Base-by-base conservation (phyloP, 805 yeast genomes). In the Ascoidea tarda region DNA sequence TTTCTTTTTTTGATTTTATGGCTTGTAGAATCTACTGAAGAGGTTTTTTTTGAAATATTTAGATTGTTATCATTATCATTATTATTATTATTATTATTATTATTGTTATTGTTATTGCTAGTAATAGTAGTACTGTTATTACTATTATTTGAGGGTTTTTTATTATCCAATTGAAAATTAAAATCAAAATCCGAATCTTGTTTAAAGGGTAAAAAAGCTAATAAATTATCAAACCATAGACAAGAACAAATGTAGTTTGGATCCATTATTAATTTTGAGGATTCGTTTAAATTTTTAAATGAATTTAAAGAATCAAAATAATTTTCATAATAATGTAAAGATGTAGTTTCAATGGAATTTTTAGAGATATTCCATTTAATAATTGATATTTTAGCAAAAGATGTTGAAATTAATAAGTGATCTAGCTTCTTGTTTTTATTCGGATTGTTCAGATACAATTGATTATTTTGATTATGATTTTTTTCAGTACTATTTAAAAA, bases 301-400 rank as follows among this genome's bases (percentile, higher is more conserved):
- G 61, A 60, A 1, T 81, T 73, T 8, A 73, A 60, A 42, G 73
- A 70, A 47, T 74, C 75, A 50, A 88, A 70, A 32, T 78, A 78
- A 48, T 79, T 77, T 59, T 91, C 97, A 65, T 90, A 93, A 63
- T 77, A 88, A 67, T 93, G 99, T 51, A 93, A 69, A 50, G 96
- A 85, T 1, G 79, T 74, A 0, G 96, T 87, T 32, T 75, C 70
- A n/a, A 91, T 70, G 1, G 75, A 60, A 57, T 78, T 72, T n/a
- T 59, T 62, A 4, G 61, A 65, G 4, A 66, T 64, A 60, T 88
- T 83, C 87, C 95, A 93, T 52, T 74, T 73, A 33, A 91, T 66
- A 16, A 90, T 66, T 0, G 95, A 85, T 46, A 89, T 60, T 63
- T 91, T 91, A 33, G 96, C 96, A 51, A 69, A 70, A 54, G 80